Evolutionary conservation across 768 basidiomycete genomes (phyloP), one percentile per base, ranked within the genome.

Genomic region (Suillus paluster): DNA sequence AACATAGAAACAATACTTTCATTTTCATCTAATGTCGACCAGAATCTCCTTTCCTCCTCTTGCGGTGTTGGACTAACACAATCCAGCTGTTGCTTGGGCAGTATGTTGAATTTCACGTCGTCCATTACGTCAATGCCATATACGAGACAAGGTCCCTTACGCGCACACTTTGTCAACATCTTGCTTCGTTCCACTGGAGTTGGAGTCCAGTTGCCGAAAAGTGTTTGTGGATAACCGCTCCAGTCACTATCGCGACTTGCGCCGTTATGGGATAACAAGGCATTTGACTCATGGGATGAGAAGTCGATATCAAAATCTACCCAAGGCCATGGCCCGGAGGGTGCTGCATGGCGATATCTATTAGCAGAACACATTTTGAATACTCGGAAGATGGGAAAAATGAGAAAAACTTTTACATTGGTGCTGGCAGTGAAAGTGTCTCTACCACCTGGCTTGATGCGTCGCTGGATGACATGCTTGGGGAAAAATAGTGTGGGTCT

Each of bases 121-220:
- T 17, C 5, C 41, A 19, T 19, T 41, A 41, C 41, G 41, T 17
- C 19, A 15, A 41, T 17, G 6, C 41, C 17, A 41, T 41, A 41
- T 41, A 41, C 15, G 41, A 41, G 6, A 15, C 41, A 41, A 3
- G 30, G 30, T 41, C 41, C 41, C 6, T 15, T 41, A 6, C 3
- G 15, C 6, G 41, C 41, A 41, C 41, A 41, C 19, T 41, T 15
- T 17, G 6, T 41, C 59, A 70, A 42, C 73, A 81, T 79, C 57
- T 68, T 67, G 48, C 77, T 78, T 50, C 73, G 68, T 0, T 58
- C 2, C 19, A 80, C 75, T 54, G 86, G 85, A 17, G 70, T 69
- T 7, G 67, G 70, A 0, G 83, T 84, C 86, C 86, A 86, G 62
- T 85, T 87, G 12, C 81, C 82, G 62, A 83, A 87, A 17, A 80